Evolutionary conservation across 495 filamentous ascomycete species (phyloP), one percentile per base, ranked within the genome.

Genomic region (Astrocystis sublimbata): DNA sequence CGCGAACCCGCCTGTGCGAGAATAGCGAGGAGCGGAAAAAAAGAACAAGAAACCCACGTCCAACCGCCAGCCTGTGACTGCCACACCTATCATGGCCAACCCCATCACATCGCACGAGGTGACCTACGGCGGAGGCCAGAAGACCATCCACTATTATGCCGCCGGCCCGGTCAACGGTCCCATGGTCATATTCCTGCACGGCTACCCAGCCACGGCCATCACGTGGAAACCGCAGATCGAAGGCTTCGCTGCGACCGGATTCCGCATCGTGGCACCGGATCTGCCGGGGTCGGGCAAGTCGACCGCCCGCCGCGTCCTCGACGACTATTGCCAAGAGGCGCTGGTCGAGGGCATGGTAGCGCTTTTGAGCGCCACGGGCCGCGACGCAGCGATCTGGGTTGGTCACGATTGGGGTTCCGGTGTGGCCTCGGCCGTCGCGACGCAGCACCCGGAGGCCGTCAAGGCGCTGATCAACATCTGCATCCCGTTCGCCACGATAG

Each of bases 391-490:
- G 19, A n/a, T 62, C 30, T 62, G 60, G 60, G 50, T 62, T 1
- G 60, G 60, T 17, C 60, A 62, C 26, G 60, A 62, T n/a, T 62
- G 60, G 60, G 60, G 60, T 36, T 28, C 60, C 41, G 50, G 50
- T 4, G 60, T 62, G 15, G 36, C 42, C 2, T 55, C 50, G 6
- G 47, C 60, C 30, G 60, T 62, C 40, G 60, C 60, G 21, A 62
- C 60, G 10, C 60, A 62, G 42, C 51, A 55, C 41, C 60, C 60
- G 6, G 51, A 56, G 42, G 33, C 10, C 19, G 60, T 62, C 15
- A 54, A 62, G 13, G 60, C 50, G 17, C 51, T 62, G 4, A 9
- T 62, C 4, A 55, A 52, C 31, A 30, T 62, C 51, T 19, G 30
- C 13, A 51, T 62, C 7, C 60, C 60, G 15, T 62, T 62, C 42